Evolutionary conservation across 176 grass and related monocot species (phyloP).

Genomic region (Puya raimondii): DNA sequence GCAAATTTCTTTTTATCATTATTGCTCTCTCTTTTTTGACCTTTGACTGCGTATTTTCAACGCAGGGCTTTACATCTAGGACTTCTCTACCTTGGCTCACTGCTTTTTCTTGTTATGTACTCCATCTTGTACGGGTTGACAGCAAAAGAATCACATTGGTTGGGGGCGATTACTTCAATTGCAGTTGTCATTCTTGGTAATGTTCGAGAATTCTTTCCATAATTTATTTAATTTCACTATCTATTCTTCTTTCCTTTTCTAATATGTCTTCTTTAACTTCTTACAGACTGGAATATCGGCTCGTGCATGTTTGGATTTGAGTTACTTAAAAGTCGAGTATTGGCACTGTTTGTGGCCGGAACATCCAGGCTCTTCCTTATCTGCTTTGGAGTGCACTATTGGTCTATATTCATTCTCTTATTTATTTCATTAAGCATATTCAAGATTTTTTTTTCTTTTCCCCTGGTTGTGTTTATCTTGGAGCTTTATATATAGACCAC

Average conservation of each 20-base stretch:
- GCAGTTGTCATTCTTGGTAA: conserved; percentile 95
- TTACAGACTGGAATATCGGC: conserved; percentile 94
- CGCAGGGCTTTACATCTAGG: conserved; percentile 75
- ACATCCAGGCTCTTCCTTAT: conserved; percentile 95
- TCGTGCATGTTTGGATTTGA: conserved; percentile 88
- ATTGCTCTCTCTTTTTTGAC: conserved; percentile 21
- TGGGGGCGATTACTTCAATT: conserved; percentile 84
- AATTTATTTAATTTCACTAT: conserved; percentile 9
- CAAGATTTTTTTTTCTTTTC: neutral
- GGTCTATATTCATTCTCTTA: conserved; percentile 42
- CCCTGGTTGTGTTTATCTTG: neutral
- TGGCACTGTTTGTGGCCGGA: conserved; percentile 77
- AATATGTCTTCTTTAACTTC: conserved; percentile 22
- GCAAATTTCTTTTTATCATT: conserved; percentile 20
- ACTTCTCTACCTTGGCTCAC: conserved; percentile 76
- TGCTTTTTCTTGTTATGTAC: conserved; percentile 74
- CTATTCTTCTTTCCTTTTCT: conserved; percentile 17
- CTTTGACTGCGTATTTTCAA: conserved; percentile 25
- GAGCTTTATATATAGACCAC: neutral
- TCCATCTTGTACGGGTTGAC: conserved; percentile 85
- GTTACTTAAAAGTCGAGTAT: conserved; percentile 80
- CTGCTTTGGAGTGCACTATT: conserved; percentile 97
- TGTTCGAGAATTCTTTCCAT: conserved; percentile 9
- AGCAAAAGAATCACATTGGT: conserved; percentile 84
- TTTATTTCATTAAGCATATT: conserved; percentile 23